These are phyloP conservation scores for Raphidocelis subcapitata DNA, from an alignment of 139 green algal genomes.

Conservation along the genomic window DNA sequence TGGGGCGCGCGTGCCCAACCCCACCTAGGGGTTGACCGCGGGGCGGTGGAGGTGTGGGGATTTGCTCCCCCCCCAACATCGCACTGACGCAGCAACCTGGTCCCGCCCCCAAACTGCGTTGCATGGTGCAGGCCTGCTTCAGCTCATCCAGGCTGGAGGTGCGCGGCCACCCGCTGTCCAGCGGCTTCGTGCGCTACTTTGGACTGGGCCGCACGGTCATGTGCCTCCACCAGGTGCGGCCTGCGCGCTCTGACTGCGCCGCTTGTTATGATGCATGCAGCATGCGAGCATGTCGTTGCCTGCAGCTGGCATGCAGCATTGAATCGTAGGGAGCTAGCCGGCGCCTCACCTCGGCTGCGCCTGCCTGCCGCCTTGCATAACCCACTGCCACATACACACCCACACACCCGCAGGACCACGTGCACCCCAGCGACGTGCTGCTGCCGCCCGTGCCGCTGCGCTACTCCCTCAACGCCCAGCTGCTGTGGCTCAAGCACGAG, in stretches of 20 bases:
- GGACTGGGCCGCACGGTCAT: constrained; percentile 67
- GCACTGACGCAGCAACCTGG: too few species aligned
- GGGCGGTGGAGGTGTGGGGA: too few species aligned
- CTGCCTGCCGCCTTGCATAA: neutral
- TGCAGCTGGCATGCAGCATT: too few species aligned
- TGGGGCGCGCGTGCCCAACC: too few species aligned
- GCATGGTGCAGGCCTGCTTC: constrained; percentile 48
- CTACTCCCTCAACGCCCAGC: constrained; percentile 47
- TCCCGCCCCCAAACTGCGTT: too few species aligned
- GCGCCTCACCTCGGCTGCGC: too few species aligned
- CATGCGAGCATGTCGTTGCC: neutral
- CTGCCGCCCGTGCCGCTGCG: constrained; percentile 47
- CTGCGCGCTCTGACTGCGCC: neutral
- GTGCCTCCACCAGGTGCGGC: constrained; percentile 65
- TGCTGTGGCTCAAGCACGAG: constrained; percentile 65
- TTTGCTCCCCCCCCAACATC: too few species aligned
- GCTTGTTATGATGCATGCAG: neutral
- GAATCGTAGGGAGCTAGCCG: too few species aligned
- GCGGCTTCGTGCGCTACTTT: constrained; percentile 81
- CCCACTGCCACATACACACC: neutral
- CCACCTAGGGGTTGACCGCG: too few species aligned
- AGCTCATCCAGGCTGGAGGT: constrained; percentile 42
- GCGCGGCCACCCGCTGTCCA: constrained; percentile 48
- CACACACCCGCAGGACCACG: neutral
- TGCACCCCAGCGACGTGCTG: constrained; percentile 45